Evolutionary conservation across 495 filamentous ascomycete genomes (phyloP).

Genomic region (Talaromyces ruber): DNA sequence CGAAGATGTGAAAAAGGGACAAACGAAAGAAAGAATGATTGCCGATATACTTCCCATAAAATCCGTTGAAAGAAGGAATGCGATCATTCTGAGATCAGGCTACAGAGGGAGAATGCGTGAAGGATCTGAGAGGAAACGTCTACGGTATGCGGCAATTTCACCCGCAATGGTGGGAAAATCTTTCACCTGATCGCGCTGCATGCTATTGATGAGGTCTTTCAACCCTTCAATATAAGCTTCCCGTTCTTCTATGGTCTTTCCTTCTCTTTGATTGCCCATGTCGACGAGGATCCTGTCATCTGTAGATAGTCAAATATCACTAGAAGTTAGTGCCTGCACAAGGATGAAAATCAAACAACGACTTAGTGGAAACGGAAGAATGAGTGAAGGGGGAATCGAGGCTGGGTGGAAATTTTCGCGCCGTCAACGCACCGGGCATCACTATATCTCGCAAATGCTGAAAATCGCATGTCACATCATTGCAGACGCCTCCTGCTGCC

Average conservation of each 20-base stretch:
- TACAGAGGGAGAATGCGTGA: conserved; percentile 40
- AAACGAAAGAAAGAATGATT: not conserved
- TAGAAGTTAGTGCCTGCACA: conserved; percentile 53
- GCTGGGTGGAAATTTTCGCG: conserved; percentile 24
- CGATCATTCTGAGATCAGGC: conserved; percentile 11
- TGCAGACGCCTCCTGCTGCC: conserved; percentile 65
- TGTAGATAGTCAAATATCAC: conserved; percentile 42
- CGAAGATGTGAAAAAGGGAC: not conserved
- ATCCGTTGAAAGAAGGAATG: not conserved
- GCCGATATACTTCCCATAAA: not conserved
- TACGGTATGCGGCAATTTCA: conserved; percentile 77
- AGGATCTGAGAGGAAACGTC: conserved; percentile 52
- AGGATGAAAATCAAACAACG: conserved; percentile 7
- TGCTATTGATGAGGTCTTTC: conserved; percentile 61
- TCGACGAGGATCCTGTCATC: conserved; percentile 83
- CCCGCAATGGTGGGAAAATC: conserved; percentile 75
- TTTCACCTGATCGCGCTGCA: conserved; percentile 64
- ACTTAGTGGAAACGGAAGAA: conserved; percentile 8
- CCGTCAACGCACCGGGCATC: conserved; percentile 69
- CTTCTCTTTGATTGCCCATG: conserved; percentile 65
- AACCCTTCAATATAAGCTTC: conserved; percentile 67
- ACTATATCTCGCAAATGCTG: conserved; percentile 78
- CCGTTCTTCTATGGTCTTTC: conserved; percentile 60
- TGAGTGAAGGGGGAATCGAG: conserved; percentile 8
- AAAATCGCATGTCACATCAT: conserved; percentile 55